These are phyloP conservation scores for Lagenidium giganteum DNA, from an alignment of 352 stramenopile species.

Conservation along the genomic window DNA sequence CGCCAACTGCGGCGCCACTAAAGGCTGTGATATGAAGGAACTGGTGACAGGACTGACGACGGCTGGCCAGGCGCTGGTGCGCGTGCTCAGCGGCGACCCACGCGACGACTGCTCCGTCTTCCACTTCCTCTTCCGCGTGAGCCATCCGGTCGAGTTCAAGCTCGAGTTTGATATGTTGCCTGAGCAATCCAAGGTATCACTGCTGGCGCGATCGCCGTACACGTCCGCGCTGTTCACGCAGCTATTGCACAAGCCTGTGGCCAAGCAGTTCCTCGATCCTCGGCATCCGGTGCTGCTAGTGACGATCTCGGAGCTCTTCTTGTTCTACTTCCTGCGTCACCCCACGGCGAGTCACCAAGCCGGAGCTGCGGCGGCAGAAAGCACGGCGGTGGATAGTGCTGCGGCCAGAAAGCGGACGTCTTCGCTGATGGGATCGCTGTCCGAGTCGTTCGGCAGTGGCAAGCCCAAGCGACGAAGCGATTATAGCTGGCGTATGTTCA, in stretches of 20 bases:
- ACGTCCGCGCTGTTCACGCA: constrained; percentile 77
- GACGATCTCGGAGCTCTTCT: constrained; percentile 79
- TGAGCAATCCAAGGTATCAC: constrained; percentile 75
- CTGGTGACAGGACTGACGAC: too few relatives aligned
- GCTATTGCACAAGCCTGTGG: constrained; percentile 73
- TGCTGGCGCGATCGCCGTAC: constrained; percentile 58
- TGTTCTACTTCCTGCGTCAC: constrained; percentile 84
- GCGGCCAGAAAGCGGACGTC: constrained; percentile 1
- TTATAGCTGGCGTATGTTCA: constrained; percentile 71
- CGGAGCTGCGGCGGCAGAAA: constrained; percentile 15
- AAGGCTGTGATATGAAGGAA: too few relatives aligned
- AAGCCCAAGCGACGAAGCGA: constrained; percentile 39
- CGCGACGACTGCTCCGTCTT: constrained; percentile 38
- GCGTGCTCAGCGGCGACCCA: not conserved
- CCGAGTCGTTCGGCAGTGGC: constrained; percentile 36
- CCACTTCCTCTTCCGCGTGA: constrained; percentile 73
- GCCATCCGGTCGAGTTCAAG: constrained; percentile 79
- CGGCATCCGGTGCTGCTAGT: constrained; percentile 75
- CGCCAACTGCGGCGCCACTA: too few relatives aligned
- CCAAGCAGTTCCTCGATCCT: constrained; percentile 72
- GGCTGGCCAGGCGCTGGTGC: constrained; percentile 1
- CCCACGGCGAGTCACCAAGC: constrained; percentile 66
- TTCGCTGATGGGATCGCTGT: constrained; percentile 43
- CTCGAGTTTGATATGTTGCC: constrained; percentile 72
- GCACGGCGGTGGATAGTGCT: not conserved